Evolutionary conservation across 805 yeast species (phyloP), one percentile per base, ranked within the genome.

Genomic region (Pichia thaimueangensis): DNA sequence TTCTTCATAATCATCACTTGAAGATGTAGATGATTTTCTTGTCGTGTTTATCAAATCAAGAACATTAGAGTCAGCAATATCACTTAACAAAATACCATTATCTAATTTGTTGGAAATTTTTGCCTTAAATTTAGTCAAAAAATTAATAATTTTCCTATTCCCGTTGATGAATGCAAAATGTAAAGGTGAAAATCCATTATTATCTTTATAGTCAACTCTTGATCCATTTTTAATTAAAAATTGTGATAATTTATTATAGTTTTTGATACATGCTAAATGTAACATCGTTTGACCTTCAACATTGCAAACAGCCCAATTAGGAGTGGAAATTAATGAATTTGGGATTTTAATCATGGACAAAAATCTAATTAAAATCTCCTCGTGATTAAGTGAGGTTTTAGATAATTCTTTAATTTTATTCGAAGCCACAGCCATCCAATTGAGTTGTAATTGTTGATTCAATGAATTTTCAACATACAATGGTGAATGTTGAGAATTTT

Each of bases 161-260:
- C 96, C 96, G 50, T 72, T 69, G 52, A 89, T 59, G 25, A 87
- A 76, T 0, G 97, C 96, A 56, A 84, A 80, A 60, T 89, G 96
- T 44, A 93, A 67, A 5, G 98, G 95, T 0, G 96, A 82, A 48
- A 76, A 76, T 1, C 95, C 96, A 57, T 81, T 85, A 33, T 73
- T 70, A 59, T 93, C 98, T 53, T 74, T 76, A 36, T 71, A 68
- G 60, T 86, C 89, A 34, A 82, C 70, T 54, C 82, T 75, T 57
- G 79, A 74, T 1, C 81, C 82, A 53, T 65, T 76, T 38, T 72
- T 78, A 4, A 89, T 65, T 54, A 93, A 70, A 22, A 80, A 80
- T 20, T 73, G 65, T 15, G 78, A 74, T 42, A 93, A 69, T 27
- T 73, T 70, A 32, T 65, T 60, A 54, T 86, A 85, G 17, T 91